Base-by-base conservation (phyloP, 73 alveolate genomes). In the Paramecium octaurelia region DNA sequence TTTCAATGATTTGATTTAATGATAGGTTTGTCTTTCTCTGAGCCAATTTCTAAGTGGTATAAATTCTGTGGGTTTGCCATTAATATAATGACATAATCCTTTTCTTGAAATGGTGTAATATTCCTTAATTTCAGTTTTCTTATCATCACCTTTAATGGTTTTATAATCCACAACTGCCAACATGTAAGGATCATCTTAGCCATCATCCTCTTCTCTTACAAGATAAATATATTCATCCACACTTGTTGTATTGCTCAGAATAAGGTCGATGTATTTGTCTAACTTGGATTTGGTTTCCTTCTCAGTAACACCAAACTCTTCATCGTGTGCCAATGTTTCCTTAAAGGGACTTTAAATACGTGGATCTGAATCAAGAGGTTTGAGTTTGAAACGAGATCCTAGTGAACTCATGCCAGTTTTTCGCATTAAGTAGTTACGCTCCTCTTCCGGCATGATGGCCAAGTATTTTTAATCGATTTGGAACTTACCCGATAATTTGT, bases 11-110 rank as follows among this genome's bases (percentile, higher is more conserved):
- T 92, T 43, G 24, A 95, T 95, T 64, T 96, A 24, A 71, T 95
- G 94, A 69, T 92, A 96, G 85, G 92, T 92, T 43, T 96, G 77
- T 80, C 97, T 90, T 80, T 96, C 98, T 48, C 88, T 88, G 44
- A 96, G 73, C 98, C 98, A 96, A 40, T 94, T 97, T 54, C 95
- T 95, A 21, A 96, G 94, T 14, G 96, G 86, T 40, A 96, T 96
- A 76, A 92, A 96, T 58, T 96, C 98, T 2, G 92, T 94, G 48
- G 98, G 98, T 83, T 96, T 96, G 42, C 95, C 97, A 94, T 96
- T 92, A 1, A 94, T 69, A 70, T 96, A 96, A 42, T 96, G 96
- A 4, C 97, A 94, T 48, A 96, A 92, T 29, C 98, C 98, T 86
- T 96, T 96, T 92, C 93, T 94, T 14, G 97, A 93, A 29, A 96